phyloP scores from a whole-genome alignment of 1,284 basidiomycete species.

The Rhodotorula sp. region DNA sequence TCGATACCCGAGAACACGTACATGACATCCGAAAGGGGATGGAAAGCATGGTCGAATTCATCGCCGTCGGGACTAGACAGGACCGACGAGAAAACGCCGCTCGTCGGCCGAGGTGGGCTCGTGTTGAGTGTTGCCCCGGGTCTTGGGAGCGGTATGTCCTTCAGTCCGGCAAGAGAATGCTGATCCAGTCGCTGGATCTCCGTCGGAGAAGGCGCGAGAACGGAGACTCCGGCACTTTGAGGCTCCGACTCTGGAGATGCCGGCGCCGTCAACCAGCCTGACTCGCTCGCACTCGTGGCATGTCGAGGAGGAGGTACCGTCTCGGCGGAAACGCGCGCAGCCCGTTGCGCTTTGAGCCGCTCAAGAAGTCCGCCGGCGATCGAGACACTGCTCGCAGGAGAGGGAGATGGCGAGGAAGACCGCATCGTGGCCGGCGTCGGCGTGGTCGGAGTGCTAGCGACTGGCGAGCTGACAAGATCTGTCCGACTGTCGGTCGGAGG shows the following conservation, averaged over 20 bases:
- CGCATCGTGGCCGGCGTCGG: background rate
- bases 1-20: background rate
- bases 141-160: too few species aligned
- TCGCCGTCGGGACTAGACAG: constrained; percentile 17
- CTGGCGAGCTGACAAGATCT: background rate
- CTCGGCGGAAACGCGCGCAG: constrained; percentile 1
- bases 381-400: constrained; percentile 7
- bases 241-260: background rate
- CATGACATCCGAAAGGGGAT: constrained; percentile 24
- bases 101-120: background rate
- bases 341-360: constrained; percentile 26
- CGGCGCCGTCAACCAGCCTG: background rate
- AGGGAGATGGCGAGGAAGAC: background rate
- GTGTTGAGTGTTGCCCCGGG: background rate
- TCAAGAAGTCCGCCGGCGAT: constrained; percentile 20
- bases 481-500: background rate
- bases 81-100: background rate
- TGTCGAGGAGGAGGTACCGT: background rate
- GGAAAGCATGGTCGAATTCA: constrained; percentile 23
- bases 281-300: background rate
- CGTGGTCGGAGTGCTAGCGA: background rate
- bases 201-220: too few species aligned
- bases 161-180: too few species aligned
- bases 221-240: too few species aligned
- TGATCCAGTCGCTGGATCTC: too few species aligned